Percentiles rank a stretch among this genome's conserved stretches.
These are phyloP conservation scores for Cymbidium sinense DNA, from an alignment of 106 monocot species.

Conservation along the genomic window DNA sequence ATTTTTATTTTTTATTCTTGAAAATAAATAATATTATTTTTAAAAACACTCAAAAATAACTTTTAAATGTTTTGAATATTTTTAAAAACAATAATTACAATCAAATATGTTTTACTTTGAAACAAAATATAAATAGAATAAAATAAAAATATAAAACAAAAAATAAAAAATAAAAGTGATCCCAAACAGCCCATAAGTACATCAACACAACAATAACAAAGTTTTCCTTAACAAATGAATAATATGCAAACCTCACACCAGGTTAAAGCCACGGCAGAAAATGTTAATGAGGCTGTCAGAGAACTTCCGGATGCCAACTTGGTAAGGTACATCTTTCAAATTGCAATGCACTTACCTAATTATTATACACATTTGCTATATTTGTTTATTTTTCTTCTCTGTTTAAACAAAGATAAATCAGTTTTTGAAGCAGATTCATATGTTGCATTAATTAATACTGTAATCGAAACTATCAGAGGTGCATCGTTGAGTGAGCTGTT, in stretches of 20 bases:
- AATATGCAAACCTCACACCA: constrained; percentile 12
- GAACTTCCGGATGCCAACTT: constrained; percentile 80
- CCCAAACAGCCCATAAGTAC: no score
- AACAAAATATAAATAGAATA: no score
- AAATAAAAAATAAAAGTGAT: no score
- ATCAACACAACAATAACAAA: background rate
- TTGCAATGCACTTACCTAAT: background rate
- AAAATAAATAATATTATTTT: no score
- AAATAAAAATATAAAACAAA: no score
- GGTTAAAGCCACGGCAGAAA: constrained; percentile 78
- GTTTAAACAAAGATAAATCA: background rate
- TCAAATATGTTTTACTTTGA: no score
- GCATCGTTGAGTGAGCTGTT: background rate
- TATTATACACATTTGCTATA: background rate
- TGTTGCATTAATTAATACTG: background rate
- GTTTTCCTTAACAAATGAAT: background rate
- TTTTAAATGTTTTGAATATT: no score
- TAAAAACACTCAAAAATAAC: no score
- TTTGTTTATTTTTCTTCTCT: background rate
- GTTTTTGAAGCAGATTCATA: background rate
- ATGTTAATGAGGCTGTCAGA: constrained; percentile 73
- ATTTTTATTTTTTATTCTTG: no score
- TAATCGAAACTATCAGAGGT: background rate
- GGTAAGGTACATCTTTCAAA: constrained; percentile 68
- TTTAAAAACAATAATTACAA: no score